These are phyloP conservation scores for Cordyceps javanica DNA, from an alignment of 2,329 filamentous ascomycete species.

Conservation along the genomic window DNA sequence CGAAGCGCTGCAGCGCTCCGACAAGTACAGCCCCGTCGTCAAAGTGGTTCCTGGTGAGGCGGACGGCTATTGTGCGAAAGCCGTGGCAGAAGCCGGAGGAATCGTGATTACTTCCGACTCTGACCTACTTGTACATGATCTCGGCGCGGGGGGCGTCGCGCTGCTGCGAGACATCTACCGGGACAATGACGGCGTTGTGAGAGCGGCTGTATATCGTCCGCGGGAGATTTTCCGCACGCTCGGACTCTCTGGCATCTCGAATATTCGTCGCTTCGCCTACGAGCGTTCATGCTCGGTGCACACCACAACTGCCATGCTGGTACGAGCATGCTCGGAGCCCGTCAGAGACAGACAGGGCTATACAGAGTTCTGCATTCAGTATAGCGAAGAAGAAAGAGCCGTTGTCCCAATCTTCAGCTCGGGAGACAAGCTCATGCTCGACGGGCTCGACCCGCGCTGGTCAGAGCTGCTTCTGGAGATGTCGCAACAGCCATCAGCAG, in stretches of 20 bases:
- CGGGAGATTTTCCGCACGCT: conserved; percentile 36
- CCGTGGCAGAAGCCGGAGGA: conserved; percentile 48
- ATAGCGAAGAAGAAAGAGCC: conserved; percentile 20
- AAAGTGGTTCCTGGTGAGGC: conserved; percentile 76
- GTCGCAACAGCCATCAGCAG: conserved; percentile 4
- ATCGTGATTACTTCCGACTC: conserved; percentile 77
- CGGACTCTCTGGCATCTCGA: conserved; percentile 27
- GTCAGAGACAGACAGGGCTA: conserved; percentile 20
- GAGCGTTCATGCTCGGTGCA: conserved; percentile 25
- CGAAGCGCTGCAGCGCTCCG: conserved; percentile 54
- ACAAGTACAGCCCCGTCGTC: conserved; percentile 35
- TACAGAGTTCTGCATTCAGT: conserved; percentile 26
- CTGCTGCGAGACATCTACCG: conserved; percentile 61
- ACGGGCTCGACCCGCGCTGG: conserved; percentile 30
- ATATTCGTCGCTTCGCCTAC: conserved; percentile 30
- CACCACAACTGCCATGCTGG: conserved; percentile 24
- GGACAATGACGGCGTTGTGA: conserved; percentile 19
- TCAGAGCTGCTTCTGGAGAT: conserved; percentile 33
- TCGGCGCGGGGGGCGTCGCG: conserved; percentile 59
- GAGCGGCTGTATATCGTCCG: conserved; percentile 26
- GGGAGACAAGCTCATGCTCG: conserved; percentile 15
- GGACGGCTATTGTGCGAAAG: conserved; percentile 69
- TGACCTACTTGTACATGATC: conserved; percentile 70
- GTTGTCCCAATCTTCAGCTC: conserved; percentile 15
- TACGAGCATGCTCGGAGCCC: conserved; percentile 21